phyloP scores from a whole-genome alignment of 495 filamentous ascomycete species.

The Poronia punctata region DNA sequence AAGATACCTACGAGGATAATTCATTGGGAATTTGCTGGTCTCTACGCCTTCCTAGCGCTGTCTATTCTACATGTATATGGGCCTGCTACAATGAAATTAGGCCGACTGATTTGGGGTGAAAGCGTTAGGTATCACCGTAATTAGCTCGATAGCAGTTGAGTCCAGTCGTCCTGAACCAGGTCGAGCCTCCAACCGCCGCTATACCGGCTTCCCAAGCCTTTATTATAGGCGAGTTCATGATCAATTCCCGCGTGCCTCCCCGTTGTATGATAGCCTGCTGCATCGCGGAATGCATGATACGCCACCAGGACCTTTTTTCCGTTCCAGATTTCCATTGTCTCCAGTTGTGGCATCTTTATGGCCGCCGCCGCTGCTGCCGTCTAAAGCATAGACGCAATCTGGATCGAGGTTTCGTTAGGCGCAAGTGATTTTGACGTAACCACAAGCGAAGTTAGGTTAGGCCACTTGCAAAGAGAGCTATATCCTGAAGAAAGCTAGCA shows the following conservation, averaged over 20 bases:
- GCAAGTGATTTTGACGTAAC: slow-evolving; percentile 27
- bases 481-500: slow-evolving; percentile 28
- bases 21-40: too few relatives aligned
- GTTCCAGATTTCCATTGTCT: slow-evolving; percentile 38
- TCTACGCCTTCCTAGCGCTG: slow-evolving; percentile 19
- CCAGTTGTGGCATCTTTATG: slow-evolving; percentile 29
- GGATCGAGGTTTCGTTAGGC: slow-evolving; percentile 15
- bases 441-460: slow-evolving; percentile 27
- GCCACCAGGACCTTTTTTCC: slow-evolving; percentile 27
- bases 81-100: slow-evolving; percentile 28
- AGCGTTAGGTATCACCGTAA: slow-evolving; percentile 28
- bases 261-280: slow-evolving; percentile 24
- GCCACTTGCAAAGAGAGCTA: slow-evolving; percentile 30
- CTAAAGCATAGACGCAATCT: slow-evolving; percentile 26
- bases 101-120: slow-evolving; percentile 26
- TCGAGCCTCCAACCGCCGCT: slow-evolving; percentile 13
- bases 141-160: slow-evolving; percentile 23
- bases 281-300: slow-evolving; percentile 20
- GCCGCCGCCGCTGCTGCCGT: slow-evolving; percentile 27
- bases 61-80: slow-evolving; percentile 28
- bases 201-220: slow-evolving; percentile 32
- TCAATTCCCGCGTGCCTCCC: slow-evolving; percentile 31
- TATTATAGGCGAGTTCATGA: slow-evolving; percentile 22
- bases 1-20: too few relatives aligned
- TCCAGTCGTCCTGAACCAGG: slow-evolving; percentile 22